These are phyloP conservation scores for Pyricularia pennisetigena DNA, from an alignment of 2,329 filamentous ascomycete species.

Conservation along the genomic window DNA sequence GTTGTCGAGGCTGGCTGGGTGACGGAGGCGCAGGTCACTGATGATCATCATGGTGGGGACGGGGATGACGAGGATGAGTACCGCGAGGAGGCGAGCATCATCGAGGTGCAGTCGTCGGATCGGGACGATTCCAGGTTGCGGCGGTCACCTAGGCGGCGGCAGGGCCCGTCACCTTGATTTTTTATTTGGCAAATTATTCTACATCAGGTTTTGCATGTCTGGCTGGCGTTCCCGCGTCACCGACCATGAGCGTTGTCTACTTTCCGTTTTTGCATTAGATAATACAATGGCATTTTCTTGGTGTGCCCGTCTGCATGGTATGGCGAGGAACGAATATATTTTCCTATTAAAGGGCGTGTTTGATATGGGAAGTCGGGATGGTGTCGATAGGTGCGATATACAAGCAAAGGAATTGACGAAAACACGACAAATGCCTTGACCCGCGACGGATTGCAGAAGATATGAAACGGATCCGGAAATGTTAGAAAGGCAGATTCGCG, in stretches of 20 bases:
- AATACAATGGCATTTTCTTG: no score
- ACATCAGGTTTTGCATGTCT: no score
- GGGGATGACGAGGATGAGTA: not conserved
- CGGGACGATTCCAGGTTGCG: conserved; percentile 9
- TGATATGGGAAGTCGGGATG: not conserved
- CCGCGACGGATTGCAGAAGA: not conserved
- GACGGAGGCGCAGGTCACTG: conserved; percentile 37
- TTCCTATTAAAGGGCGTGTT: not conserved
- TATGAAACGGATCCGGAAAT: not conserved
- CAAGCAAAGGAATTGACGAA: not conserved
- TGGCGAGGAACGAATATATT: not conserved
- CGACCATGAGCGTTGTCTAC: no score
- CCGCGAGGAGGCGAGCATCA: conserved; percentile 9
- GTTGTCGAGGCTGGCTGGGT: conserved; percentile 50
- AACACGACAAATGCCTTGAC: not conserved
- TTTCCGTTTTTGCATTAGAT: no score
- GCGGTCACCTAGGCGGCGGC: conserved; percentile 12
- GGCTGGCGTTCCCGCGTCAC: no score
- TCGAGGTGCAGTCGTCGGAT: conserved; percentile 10
- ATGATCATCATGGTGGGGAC: conserved; percentile 13
- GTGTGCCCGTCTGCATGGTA: not conserved
- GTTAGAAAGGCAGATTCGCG: not conserved
- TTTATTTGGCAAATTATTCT: not conserved
- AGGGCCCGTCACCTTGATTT: not conserved
- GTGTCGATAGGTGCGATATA: not conserved